These are phyloP conservation scores for Aquilaria agallochum DNA, from an alignment of 441 rosid genomes.

Conservation along the genomic window DNA sequence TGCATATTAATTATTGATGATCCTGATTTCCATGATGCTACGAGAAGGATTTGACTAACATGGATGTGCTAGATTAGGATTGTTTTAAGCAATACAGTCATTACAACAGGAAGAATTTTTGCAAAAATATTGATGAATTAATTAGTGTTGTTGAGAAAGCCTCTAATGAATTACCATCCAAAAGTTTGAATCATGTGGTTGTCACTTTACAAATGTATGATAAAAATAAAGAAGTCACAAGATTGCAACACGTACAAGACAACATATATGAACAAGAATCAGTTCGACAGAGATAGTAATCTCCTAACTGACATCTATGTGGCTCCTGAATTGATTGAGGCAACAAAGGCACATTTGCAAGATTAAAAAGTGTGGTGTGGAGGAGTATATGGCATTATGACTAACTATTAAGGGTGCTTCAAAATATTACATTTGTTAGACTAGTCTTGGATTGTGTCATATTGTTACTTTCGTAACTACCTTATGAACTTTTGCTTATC, in stretches of 20 bases:
- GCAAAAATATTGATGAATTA: neutral
- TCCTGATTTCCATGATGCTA: neutral
- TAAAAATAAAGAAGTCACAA: neutral
- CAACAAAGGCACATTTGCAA: too few species aligned
- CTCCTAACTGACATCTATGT: too few species aligned
- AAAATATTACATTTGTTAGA: too few species aligned
- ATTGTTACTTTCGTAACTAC: too few species aligned
- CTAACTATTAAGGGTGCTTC: too few species aligned
- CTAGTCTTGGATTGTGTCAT: too few species aligned
- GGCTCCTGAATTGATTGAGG: too few species aligned
- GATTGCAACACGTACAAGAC: neutral
- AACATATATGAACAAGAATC: neutral
- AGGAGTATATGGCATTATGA: too few species aligned
- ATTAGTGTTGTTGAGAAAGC: neutral
- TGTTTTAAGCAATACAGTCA: neutral
- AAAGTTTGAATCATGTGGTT: neutral
- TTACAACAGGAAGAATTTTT: slow-evolving; percentile 3
- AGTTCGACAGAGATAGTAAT: neutral
- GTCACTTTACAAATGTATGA: neutral
- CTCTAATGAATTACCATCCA: neutral
- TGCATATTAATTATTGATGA: neutral
- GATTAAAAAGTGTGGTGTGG: too few species aligned
- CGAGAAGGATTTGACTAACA: neutral
- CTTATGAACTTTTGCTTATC: too few species aligned
- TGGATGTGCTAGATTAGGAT: slow-evolving; percentile 7